A percentile compares a stretch with the other conserved stretches of the same genome.
Conservation (phyloP, 495 filamentous ascomycete species). For the Articulospora tetracladia region DNA sequence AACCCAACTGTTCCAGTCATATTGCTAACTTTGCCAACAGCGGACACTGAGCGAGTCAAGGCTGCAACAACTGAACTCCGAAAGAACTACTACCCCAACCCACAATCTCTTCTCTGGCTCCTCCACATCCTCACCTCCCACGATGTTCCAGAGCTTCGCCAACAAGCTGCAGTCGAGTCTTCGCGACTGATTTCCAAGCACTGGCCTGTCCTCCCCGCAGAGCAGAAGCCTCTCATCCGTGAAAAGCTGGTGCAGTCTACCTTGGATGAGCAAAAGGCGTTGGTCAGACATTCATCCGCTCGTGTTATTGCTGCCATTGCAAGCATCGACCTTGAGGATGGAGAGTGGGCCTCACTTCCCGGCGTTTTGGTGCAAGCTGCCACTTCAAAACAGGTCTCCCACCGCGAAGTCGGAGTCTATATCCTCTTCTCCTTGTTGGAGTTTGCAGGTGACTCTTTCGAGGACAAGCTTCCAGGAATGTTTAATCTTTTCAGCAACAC, state of each 20-base stretch:
- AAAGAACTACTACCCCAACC: constrained; percentile 85
- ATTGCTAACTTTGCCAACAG: constrained; percentile 33
- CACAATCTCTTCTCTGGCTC: constrained; percentile 75
- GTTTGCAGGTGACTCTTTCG: constrained; percentile 72
- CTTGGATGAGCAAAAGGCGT: constrained; percentile 65
- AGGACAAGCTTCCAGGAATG: constrained; percentile 70
- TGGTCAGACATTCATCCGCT: constrained; percentile 81
- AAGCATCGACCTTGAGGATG: constrained; percentile 78
- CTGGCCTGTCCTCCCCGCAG: constrained; percentile 59
- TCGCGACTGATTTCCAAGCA: constrained; percentile 79
- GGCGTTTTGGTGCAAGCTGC: constrained; percentile 70
- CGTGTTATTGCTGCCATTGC: constrained; percentile 86
- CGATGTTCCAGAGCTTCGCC: constrained; percentile 66
- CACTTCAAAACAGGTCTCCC: constrained; percentile 62
- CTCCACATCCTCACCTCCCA: constrained; percentile 81
- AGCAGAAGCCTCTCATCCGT: constrained; percentile 73
- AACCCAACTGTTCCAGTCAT: constrained; percentile 6
- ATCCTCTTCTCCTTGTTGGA: constrained; percentile 91
- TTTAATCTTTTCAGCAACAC: constrained; percentile 83
- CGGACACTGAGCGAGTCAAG: constrained; percentile 79
- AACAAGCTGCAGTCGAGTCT: constrained; percentile 87
- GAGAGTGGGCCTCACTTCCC: constrained; percentile 81
- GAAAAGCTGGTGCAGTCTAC: constrained; percentile 79
- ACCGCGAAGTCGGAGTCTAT: constrained; percentile 88
- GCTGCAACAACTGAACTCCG: constrained; percentile 84